Conservation (phyloP, 2,329 filamentous ascomycete species). For the Ascochyta koolunga region DNA sequence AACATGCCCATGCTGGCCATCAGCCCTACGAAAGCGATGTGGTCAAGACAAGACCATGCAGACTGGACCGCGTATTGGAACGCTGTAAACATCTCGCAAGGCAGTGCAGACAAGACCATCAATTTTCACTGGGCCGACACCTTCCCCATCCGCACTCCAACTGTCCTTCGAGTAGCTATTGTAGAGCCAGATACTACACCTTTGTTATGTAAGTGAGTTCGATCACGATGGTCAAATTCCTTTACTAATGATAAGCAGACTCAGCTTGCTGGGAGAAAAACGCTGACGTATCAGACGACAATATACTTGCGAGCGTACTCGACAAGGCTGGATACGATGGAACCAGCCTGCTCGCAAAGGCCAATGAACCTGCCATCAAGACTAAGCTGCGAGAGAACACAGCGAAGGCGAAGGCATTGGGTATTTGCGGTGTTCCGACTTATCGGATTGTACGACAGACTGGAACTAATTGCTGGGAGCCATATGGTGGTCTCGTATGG, state of each 20-base stretch:
- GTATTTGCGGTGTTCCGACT: constrained; percentile 44
- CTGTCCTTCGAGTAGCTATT: constrained; percentile 38
- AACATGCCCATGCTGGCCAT: constrained; percentile 36
- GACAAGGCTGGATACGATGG: constrained; percentile 37
- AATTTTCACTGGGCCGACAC: constrained; percentile 39
- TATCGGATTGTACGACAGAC: constrained; percentile 35
- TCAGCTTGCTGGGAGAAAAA: constrained; percentile 44
- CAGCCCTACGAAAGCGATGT: constrained; percentile 33
- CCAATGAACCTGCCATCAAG: constrained; percentile 34
- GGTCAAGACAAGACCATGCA: constrained; percentile 38
- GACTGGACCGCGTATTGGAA: constrained; percentile 46
- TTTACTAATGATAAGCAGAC: constrained; percentile 25
- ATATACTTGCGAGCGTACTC: constrained; percentile 30
- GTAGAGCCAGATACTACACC: constrained; percentile 30
- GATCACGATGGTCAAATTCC: not conserved
- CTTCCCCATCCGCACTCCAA: constrained; percentile 45
- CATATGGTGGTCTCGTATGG: constrained; percentile 38
- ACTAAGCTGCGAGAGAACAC: constrained; percentile 34
- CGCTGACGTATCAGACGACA: constrained; percentile 34
- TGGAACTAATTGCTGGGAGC: constrained; percentile 18
- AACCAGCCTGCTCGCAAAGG: constrained; percentile 29
- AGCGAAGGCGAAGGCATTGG: constrained; percentile 37
- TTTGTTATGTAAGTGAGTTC: constrained; percentile 32
- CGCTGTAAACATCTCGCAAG: constrained; percentile 37
- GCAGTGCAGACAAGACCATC: constrained; percentile 29